Percentiles rank a stretch among this genome's conserved stretches.
Evolutionary conservation across 2,329 filamentous ascomycete genomes (phyloP).

Genomic region (Pseudodiploospora longispora): DNA sequence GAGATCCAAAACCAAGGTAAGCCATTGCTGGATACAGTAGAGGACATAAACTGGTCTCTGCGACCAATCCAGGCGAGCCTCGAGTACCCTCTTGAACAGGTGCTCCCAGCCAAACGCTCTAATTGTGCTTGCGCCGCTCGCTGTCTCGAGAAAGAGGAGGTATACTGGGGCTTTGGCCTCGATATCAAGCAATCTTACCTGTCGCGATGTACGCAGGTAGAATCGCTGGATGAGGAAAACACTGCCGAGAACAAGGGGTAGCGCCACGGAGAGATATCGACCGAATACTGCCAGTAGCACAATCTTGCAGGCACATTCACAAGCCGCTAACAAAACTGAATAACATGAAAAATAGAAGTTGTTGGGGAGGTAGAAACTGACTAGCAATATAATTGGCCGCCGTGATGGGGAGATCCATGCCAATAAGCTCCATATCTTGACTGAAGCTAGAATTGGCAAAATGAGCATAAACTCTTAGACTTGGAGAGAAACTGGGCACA

Average conservation of each 20-base stretch:
- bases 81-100: slow-evolving; percentile 1
- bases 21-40: slow-evolving; percentile 40
- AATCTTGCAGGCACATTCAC: background rate
- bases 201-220: slow-evolving; percentile 12
- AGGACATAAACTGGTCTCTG: slow-evolving; percentile 31
- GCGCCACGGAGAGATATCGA: slow-evolving; percentile 5
- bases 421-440: slow-evolving; percentile 8
- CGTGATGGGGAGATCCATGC: slow-evolving; percentile 6
- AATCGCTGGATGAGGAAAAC: slow-evolving; percentile 12
- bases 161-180: slow-evolving; percentile 9
- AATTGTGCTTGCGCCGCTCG: slow-evolving; percentile 7
- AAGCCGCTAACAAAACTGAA: background rate
- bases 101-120: slow-evolving; percentile 9
- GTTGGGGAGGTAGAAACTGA: background rate
- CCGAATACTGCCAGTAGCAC: slow-evolving; percentile 3
- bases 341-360: no score
- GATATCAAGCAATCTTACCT: slow-evolving; percentile 8
- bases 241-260: slow-evolving; percentile 4
- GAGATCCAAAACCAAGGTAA: slow-evolving; percentile 39
- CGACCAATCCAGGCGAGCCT: slow-evolving; percentile 23
- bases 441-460: slow-evolving; percentile 2
- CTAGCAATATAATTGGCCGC: slow-evolving; percentile 5
- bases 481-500: background rate
- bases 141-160: slow-evolving; percentile 7
- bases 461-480: no score